A percentile compares a stretch with the other conserved stretches of the same genome.
These are phyloP conservation scores for Cinnamomum chago DNA, from an alignment of 164 flowering plant genomes.

Conservation along the genomic window DNA sequence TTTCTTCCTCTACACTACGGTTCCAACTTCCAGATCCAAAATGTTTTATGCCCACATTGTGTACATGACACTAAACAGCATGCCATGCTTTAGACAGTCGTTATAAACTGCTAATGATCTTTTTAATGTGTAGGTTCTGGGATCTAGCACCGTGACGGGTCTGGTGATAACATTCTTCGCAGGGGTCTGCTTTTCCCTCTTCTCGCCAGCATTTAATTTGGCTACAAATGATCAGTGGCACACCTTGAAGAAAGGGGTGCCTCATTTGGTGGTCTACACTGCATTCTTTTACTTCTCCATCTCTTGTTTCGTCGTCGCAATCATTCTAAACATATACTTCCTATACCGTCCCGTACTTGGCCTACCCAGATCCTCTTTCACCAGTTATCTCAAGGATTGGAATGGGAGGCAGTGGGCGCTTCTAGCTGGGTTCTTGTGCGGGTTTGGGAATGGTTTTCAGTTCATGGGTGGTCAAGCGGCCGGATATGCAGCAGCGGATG, in stretches of 20 bases:
- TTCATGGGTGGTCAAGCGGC: constrained; percentile 92
- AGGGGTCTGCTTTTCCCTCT: constrained; percentile 70
- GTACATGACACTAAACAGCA: neutral
- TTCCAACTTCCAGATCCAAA: neutral
- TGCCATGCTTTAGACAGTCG: neutral
- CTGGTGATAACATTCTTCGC: constrained; percentile 61
- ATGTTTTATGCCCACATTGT: neutral
- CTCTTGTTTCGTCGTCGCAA: constrained; percentile 59
- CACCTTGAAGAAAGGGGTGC: constrained; percentile 55
- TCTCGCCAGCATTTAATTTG: constrained; percentile 77
- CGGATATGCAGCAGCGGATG: constrained; percentile 83
- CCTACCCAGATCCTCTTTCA: constrained; percentile 54
- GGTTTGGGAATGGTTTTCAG: constrained; percentile 83
- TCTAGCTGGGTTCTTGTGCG: constrained; percentile 73
- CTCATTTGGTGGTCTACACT: constrained; percentile 65
- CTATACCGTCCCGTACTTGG: constrained; percentile 59
- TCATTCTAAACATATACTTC: constrained; percentile 58
- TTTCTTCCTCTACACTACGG: neutral
- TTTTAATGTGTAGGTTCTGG: constrained; percentile 48
- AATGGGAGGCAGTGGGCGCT: constrained; percentile 78
- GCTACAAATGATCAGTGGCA: constrained; percentile 87
- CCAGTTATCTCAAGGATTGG: constrained; percentile 64
- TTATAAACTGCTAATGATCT: neutral
- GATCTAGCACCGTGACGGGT: constrained; percentile 56
- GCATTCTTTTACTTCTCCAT: constrained; percentile 80